These are phyloP conservation scores for Atkinsonella hypoxylon DNA, from an alignment of 2,329 filamentous ascomycete genomes.

Conservation along the genomic window DNA sequence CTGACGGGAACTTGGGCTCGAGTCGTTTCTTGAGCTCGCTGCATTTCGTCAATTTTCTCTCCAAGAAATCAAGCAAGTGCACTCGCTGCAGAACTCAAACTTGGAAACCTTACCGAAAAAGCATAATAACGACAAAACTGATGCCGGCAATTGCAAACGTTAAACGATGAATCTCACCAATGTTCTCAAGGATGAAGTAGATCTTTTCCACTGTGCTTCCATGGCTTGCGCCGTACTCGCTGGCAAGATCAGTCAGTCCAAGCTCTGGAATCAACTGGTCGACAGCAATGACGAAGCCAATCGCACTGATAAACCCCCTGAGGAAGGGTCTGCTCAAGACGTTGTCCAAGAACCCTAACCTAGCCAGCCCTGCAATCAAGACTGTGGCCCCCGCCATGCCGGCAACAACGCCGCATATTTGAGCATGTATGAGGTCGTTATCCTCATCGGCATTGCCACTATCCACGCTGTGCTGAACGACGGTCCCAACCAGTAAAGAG, in stretches of 20 bases:
- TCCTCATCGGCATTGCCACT: conserved; percentile 52
- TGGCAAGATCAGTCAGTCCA: conserved; percentile 58
- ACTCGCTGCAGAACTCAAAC: neutral
- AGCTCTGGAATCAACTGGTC: conserved; percentile 90
- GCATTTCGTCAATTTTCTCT: conserved; percentile 6
- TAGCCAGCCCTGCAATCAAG: conserved; percentile 70
- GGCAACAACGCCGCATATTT: conserved; percentile 78
- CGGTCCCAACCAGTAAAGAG: conserved; percentile 77
- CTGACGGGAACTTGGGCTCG: conserved; percentile 63
- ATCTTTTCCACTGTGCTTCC: conserved; percentile 82
- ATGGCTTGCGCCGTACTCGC: conserved; percentile 55
- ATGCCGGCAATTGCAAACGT: conserved; percentile 67
- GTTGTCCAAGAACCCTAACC: conserved; percentile 86
- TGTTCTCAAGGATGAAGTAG: conserved; percentile 60
- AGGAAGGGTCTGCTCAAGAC: conserved; percentile 88
- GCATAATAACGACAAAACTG: conserved; percentile 80
- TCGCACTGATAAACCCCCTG: conserved; percentile 91
- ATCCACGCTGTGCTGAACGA: conserved; percentile 68
- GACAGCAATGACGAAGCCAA: conserved; percentile 90
- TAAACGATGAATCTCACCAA: conserved; percentile 54
- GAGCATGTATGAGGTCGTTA: conserved; percentile 56
- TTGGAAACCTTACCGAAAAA: conserved; percentile 52
- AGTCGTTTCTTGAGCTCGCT: conserved; percentile 73
- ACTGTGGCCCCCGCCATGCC: conserved; percentile 82
- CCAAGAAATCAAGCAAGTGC: neutral